Evolutionary conservation across 768 basidiomycete species (phyloP).

Genomic region (Clavaria fumosa): DNA sequence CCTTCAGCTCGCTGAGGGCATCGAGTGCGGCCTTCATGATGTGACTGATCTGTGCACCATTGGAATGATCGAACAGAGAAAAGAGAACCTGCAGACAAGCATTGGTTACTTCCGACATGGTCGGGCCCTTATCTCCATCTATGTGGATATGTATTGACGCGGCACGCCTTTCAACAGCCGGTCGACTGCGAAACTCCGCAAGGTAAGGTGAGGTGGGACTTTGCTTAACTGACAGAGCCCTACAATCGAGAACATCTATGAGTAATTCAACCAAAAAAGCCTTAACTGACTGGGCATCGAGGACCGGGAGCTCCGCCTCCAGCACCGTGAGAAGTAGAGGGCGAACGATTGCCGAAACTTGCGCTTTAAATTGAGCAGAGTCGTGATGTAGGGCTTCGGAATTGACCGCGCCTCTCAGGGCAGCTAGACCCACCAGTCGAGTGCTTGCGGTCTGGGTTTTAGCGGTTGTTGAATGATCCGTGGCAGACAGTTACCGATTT

Average conservation of each 20-base stretch:
- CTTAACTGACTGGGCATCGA: conserved; percentile 53
- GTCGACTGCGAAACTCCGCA: conserved; percentile 70
- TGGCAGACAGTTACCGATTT: conserved; percentile 40
- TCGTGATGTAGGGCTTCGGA: conserved; percentile 76
- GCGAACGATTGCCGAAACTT: conserved; percentile 53
- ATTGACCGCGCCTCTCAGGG: conserved; percentile 61
- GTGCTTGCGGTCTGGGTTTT: conserved; percentile 34
- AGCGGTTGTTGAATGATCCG: not conserved
- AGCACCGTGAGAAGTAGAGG: conserved; percentile 58
- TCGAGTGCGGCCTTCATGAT: conserved; percentile 63
- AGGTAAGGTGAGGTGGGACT: conserved; percentile 65
- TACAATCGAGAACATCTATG: conserved; percentile 15
- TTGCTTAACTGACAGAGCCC: conserved; percentile 48
- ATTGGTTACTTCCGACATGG: conserved; percentile 53
- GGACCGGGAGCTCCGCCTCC: conserved; percentile 37
- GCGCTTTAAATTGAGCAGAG: conserved; percentile 51
- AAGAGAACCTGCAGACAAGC: conserved; percentile 60
- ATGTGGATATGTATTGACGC: conserved; percentile 82
- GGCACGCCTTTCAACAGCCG: conserved; percentile 66
- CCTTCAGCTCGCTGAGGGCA: conserved; percentile 40
- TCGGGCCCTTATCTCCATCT: conserved; percentile 78
- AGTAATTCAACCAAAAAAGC: conserved; percentile 9
- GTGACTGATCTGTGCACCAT: conserved; percentile 55
- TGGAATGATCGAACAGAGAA: conserved; percentile 59
- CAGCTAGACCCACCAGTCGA: conserved; percentile 74